Base-by-base conservation (phyloP, 441 rosid genomes). In the Arabidopsis hybrid region DNA sequence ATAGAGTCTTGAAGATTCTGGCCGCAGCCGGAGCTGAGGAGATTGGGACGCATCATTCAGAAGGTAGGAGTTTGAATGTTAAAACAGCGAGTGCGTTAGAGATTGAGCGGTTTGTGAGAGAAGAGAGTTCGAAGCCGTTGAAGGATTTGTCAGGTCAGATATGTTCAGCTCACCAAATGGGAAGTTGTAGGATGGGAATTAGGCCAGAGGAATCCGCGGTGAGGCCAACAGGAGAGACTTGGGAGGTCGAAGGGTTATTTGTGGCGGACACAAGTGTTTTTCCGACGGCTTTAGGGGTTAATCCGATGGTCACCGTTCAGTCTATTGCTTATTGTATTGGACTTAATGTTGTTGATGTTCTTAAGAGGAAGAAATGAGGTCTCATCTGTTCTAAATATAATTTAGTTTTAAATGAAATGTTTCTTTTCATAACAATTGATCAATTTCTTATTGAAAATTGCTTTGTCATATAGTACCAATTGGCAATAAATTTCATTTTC, bases 121-220 rank as follows among this genome's bases (percentile, higher is more conserved):
- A 86, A 74, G 97, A 93, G 80, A 92, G 90, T 57, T 66, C 72
- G 18, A 80, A 84, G 77, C 32, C 77, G 14, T 67, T 91, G 49
- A 80, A 81, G 45, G 82, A 77, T 69, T 74, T 89, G 42, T 58
- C 81, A 4, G 75, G 87, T 3, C 86, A 83, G n/a, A 55, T 91
- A 35, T 78, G 90, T 74, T 92, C 98, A 35, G 97, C 97, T 43
- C 97, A 93, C 77, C 94, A 93, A 78, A 91, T 91, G 97, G 97
- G 95, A 17, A 93, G 94, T 64, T 93, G 96, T 80, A 79, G 92
- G 73, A 91, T 93, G 95, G 97, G 97, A 6, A 68, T 74, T 7
- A 82, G 79, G 21, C 88, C 89, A 2, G 82, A 73, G 60, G 71
- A 60, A 17, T 91, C 97, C 0, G 95, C 79, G 8, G 98, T 93